Evolutionary conservation across 305 asterid species (phyloP).

Genomic region (Rubia balearica): DNA sequence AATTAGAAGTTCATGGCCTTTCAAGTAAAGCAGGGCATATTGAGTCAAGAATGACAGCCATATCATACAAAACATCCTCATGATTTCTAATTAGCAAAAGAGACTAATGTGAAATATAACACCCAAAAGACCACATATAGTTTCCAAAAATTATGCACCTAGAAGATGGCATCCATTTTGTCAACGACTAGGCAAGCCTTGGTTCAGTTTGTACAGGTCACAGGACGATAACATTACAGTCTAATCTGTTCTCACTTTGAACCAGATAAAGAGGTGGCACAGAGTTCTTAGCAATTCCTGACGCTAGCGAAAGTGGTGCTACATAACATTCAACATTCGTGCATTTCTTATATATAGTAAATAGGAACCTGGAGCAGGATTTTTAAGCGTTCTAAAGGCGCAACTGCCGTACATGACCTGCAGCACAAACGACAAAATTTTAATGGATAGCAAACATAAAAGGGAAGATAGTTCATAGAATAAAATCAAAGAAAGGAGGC

Average conservation of each 20-base stretch:
- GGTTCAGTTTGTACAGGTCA: neutral
- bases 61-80: neutral
- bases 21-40: neutral
- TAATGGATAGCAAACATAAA: neutral
- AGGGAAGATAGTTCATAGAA: neutral
- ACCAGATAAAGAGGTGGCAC: neutral
- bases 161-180: neutral
- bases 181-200: neutral
- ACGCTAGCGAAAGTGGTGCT: neutral
- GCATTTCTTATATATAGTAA: neutral
- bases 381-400: slow-evolving; percentile 85
- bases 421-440: slow-evolving; percentile 7
- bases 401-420: slow-evolving; percentile 93
- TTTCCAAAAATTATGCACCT: neutral
- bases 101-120: neutral
- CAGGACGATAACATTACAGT: neutral
- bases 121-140: neutral
- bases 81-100: neutral
- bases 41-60: neutral
- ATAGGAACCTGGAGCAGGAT: slow-evolving; percentile 71
- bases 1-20: neutral
- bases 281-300: neutral
- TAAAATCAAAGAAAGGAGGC: neutral
- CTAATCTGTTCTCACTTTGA: neutral
- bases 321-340: neutral